Percentiles rank a stretch among this genome's conserved stretches.
Conservation (phyloP, 768 basidiomycete species). For the Termitomyces eurrhizus region DNA sequence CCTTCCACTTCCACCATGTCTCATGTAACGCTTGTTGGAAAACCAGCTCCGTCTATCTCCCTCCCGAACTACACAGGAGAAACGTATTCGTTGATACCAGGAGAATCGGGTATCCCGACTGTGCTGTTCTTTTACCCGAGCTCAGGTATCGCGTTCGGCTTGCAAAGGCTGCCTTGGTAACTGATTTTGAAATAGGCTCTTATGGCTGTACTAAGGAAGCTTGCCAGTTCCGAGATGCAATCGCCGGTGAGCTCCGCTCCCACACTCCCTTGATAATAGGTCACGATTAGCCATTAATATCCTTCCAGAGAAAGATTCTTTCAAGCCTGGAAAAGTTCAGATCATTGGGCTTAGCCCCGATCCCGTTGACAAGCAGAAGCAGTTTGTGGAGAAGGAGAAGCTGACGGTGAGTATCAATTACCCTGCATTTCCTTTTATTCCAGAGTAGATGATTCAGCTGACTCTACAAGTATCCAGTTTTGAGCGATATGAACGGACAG, state of each 20-base stretch:
- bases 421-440: too few species aligned
- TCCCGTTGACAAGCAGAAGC: conserved; percentile 65
- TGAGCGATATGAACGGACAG: conserved; percentile 66
- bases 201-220: conserved; percentile 81
- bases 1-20: conserved; percentile 28
- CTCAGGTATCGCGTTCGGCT: conserved; percentile 40
- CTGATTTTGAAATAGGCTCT: conserved; percentile 40
- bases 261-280: background rate
- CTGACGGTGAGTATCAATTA: conserved; percentile 43
- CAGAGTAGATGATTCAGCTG: background rate
- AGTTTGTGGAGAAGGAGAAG: conserved; percentile 68
- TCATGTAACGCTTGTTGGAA: conserved; percentile 52
- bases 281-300: conserved; percentile 1
- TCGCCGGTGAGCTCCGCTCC: conserved; percentile 44
- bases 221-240: conserved; percentile 78
- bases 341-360: conserved; percentile 77
- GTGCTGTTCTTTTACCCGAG: conserved; percentile 80
- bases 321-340: conserved; percentile 57
- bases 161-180: background rate
- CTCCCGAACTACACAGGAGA: conserved; percentile 64
- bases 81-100: conserved; percentile 56
- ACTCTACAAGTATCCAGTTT: conserved; percentile 57
- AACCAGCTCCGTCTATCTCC: conserved; percentile 62
- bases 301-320: conserved; percentile 54
- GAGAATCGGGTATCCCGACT: conserved; percentile 52